Evolutionary conservation across 768 basidiomycete genomes (phyloP), one percentile per base, ranked within the genome.

Genomic region (Harrya chromipes): DNA sequence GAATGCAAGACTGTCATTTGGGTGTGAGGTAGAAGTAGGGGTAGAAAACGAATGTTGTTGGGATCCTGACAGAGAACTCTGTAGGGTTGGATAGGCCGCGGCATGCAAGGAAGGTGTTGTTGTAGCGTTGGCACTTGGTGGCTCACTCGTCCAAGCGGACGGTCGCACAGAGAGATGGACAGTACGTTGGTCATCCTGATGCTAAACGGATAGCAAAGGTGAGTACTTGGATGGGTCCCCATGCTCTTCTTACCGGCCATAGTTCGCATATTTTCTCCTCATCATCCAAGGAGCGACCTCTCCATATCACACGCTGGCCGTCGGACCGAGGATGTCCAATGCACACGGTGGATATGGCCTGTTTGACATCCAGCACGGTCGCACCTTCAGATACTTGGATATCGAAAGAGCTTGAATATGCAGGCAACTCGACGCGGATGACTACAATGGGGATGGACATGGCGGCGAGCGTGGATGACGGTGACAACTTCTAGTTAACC

Each of bases 91-190:
- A 47, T 24, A 20, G 23, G 41, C 19, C 12, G 36, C 10, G 6
- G 4, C 29, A 39, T 2, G 29, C 14, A n/a, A 23, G 43, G 53
- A 55, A 29, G 50, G 21, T 9, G 57, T 42, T 35, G 61, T 47
- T 1, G 65, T 55, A 26, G 36, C 21, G 21, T 36, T 21, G 4
- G 62, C 53, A 34, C 65, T 67, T 12, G 80, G 84, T 23, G 85
- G 84, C 12, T 67, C 53, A 20, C 74, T 68, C 35, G 75, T 74
- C 89, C 89, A 91, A 46, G 84, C 84, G 23, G 84, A 85, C 20
- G 86, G 84, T 61, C 85, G 83, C n/a, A 91, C 87, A 13, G 87
- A 83, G 19, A 91, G 74, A 67, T 90, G 89, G 37, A 90, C 72
- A 48, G 82, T 74, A 37, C 77, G 79, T 21, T 79, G 74, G 45